Base-by-base conservation (phyloP, 305 asterid genomes). In the Salvia sclarea region DNA sequence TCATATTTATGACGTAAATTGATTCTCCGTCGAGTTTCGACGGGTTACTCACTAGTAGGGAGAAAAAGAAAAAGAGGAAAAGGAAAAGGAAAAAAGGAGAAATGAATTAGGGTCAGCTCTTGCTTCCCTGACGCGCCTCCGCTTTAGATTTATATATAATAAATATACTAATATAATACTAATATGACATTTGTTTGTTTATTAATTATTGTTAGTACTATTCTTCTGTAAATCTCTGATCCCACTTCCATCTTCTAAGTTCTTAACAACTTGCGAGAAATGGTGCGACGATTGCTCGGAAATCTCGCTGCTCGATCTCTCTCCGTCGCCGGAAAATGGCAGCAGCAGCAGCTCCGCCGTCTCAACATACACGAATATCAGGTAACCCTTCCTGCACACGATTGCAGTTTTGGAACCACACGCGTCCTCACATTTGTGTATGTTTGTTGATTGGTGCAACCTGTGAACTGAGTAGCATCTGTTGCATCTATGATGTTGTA, bases 291-390 rank as follows among this genome's bases (percentile, higher is more conserved):
- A 74, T 75, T 91, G 88, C 68, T 95, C 47, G 82, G 93, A 16
- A 95, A 86, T 75, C 83, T 95, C 17, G 96, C 95, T 45, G 62
- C 69, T 68, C 89, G 88, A 55, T 85, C 99, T 54, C 87, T 95
- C 59, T 85, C 96, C 67, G 77, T 84, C 64, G 95, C 98, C 82
- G 98, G 99, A n/a, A 89, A 86, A 82, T 95, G 99, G 99, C 98
- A 95, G 72, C 96, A 89, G 70, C 99, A 94, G 60, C 99, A 95
- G 88, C 95, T 91, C 77, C 98, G 97, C 77, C 97, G 97, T 78
- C 97, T 95, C 85, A 95, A 95, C 78, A 82, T 91, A 57, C 98
- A 95, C 76, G 99, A 95, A 59, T 95, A 91, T 77, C 99, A 91
- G 97, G 99, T 92, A 33, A 41, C 9, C 53, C 6, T 8, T 38